Conservation (phyloP, 345 rosid genomes). For the Gossypium turneri region DNA sequence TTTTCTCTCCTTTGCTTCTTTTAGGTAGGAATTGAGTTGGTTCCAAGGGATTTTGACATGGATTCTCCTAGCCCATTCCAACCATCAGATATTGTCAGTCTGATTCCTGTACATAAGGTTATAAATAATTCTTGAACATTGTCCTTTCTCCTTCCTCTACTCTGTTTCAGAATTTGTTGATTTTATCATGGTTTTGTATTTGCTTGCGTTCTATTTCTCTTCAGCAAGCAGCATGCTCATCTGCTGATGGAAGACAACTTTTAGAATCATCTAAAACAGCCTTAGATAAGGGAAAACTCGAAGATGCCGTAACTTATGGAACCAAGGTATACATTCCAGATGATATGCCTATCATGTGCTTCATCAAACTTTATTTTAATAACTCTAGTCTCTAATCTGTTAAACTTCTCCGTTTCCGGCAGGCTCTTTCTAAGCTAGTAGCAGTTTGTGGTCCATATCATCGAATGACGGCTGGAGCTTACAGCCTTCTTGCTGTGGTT, state of each 20-base stretch:
- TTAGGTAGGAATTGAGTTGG: slow-evolving; percentile 96
- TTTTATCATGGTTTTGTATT: slow-evolving; percentile 4
- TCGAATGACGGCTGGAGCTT: slow-evolving; percentile 99
- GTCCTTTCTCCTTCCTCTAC: slow-evolving; percentile 9
- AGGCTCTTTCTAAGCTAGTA: slow-evolving; percentile 98
- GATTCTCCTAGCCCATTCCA: slow-evolving; percentile 84
- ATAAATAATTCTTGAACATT: slow-evolving; percentile 11
- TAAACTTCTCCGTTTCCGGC: slow-evolving; percentile 22
- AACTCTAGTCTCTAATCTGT: slow-evolving; percentile 9
- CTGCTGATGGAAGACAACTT: slow-evolving; percentile 99
- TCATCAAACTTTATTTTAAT: neutral
- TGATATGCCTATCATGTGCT: slow-evolving; percentile 13
- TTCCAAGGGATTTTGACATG: slow-evolving; percentile 94
- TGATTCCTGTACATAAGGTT: slow-evolving; percentile 97
- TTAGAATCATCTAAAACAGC: slow-evolving; percentile 98
- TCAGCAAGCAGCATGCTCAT: slow-evolving; percentile 99
- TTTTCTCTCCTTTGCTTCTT: slow-evolving; percentile 3
- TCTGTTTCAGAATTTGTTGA: slow-evolving; percentile 11
- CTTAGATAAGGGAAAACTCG: slow-evolving; percentile 97
- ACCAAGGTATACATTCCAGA: slow-evolving; percentile 58
- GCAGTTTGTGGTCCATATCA: slow-evolving; percentile 98
- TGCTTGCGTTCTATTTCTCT: slow-evolving; percentile 24
- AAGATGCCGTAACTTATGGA: slow-evolving; percentile 96
- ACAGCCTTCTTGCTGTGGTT: slow-evolving; percentile 98
- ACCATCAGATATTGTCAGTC: slow-evolving; percentile 78